Evolutionary conservation across 1,284 basidiomycete species (phyloP).

Genomic region (Leccinum pallidistipes): DNA sequence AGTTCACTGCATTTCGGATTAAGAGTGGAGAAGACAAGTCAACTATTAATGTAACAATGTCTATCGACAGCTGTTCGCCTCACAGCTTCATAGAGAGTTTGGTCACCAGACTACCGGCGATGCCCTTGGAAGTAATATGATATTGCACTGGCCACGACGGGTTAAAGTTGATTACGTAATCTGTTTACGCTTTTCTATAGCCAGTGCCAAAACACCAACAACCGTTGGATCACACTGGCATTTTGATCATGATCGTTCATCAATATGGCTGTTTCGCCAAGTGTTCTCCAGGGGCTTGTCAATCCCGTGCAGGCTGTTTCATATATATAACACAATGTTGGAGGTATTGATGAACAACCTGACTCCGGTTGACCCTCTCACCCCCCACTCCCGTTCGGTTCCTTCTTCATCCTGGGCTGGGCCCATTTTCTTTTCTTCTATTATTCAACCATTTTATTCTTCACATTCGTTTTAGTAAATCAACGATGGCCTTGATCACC

Average conservation of each 20-base stretch:
- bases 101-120: no score
- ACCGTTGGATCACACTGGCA: background rate
- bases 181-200: no score
- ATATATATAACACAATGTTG: constrained; percentile 13
- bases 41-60: no score
- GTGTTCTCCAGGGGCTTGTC: background rate
- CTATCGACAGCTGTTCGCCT: no score
- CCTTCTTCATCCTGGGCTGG: constrained; percentile 21
- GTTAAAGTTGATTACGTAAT: no score
- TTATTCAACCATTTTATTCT: background rate
- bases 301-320: background rate
- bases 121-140: no score
- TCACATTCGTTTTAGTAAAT: constrained; percentile 4
- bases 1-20: background rate
- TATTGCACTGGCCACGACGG: no score
- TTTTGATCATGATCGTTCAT: constrained; percentile 5
- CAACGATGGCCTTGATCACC: constrained; percentile 22
- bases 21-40: background rate
- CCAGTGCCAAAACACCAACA: background rate
- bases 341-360: background rate
- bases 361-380: constrained; percentile 14
- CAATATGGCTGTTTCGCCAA: constrained; percentile 7
- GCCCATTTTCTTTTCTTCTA: constrained; percentile 3
- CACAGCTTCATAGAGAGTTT: no score
- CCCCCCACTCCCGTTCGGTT: background rate